Base-by-base conservation (phyloP, 352 stramenopile species). In the Aphanomyces euteiches region DNA sequence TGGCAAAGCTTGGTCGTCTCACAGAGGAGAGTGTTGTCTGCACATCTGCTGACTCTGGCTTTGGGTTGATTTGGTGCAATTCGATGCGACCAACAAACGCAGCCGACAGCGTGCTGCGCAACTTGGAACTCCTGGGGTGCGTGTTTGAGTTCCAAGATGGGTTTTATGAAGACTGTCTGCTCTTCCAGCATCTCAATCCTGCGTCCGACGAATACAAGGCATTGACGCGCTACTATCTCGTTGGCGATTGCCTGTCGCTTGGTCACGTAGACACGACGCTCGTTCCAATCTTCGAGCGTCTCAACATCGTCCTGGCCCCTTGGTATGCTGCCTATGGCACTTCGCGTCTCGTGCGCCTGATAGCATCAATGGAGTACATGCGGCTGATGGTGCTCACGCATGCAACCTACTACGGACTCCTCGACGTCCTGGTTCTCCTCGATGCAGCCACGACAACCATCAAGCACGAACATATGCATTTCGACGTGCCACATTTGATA, bases 91-190 rank as follows among this genome's bases (percentile, higher is more conserved):
- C 50, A 12, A 1, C 50, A 1, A 12, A 13, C 54, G 17, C 37
- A 7, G 54, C 19, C 6, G 54, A 61, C 28, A 37, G 28, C 5
- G 54, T 61, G 6, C 21, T 61, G 54, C 54, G 54, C 28, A 61
- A 61, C 54, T 40, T 41, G 13, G 54, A 61, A 37, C 54, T 61
- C 28, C 13, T 61, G 1, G 6, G 54, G 17, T 19, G 54, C 21
- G 15, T 61, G 28, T 39, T 61, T n/a, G 54, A 61, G n/a, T 61
- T 61, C 54, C 54, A 61, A 61, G 54, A 61, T 37, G 54, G 54
- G 19, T 37, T 61, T 10, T 61, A 61, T n/a, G 54, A 61, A 61
- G 54, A 61, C 37, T 17, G 6, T 7, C 54, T 61, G 5, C 17
- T 7, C 19, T 61, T 61, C 54, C 54, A 61, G 54, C 54, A 61